Evolutionary conservation across 306 rosid species (phyloP).

Genomic region (Vigna hirtella): DNA sequence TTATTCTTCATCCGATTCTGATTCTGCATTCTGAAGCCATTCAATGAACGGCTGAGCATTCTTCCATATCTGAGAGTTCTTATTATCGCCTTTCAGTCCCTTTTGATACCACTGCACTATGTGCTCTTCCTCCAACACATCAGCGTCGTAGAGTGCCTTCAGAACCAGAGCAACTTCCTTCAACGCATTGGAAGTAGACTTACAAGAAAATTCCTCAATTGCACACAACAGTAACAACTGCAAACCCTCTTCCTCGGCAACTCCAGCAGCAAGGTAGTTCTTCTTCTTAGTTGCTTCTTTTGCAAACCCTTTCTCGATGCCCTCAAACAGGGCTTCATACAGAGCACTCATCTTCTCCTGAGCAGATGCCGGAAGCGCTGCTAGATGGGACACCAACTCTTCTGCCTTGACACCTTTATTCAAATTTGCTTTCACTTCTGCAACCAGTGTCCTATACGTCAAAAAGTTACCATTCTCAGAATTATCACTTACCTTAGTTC

Average conservation of each 20-base stretch:
- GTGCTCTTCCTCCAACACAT: conserved; percentile 63
- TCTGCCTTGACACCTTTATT: conserved; percentile 51
- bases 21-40: conserved; percentile 77
- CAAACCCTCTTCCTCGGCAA: conserved; percentile 47
- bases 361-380: conserved; percentile 42
- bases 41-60: conserved; percentile 59
- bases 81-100: conserved; percentile 56
- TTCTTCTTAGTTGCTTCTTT: conserved; percentile 57
- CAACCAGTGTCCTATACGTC: conserved; percentile 40
- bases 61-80: conserved; percentile 65
- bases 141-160: conserved; percentile 67
- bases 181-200: conserved; percentile 45
- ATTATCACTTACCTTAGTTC: conserved; percentile 26
- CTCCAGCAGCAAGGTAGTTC: conserved; percentile 54
- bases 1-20: conserved; percentile 67
- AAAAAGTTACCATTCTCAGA: conserved; percentile 45
- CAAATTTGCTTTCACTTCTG: conserved; percentile 54
- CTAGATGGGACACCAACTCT: conserved; percentile 48
- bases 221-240: conserved; percentile 55
- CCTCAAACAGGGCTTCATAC: conserved; percentile 54
- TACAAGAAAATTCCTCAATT: conserved; percentile 54
- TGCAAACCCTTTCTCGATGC: conserved; percentile 60
- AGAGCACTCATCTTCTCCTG: conserved; percentile 66
- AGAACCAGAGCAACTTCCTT: conserved; percentile 67
- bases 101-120: conserved; percentile 60